These are phyloP conservation scores for Neonectria punicea DNA, from an alignment of 2,329 filamentous ascomycete genomes.

Conservation along the genomic window DNA sequence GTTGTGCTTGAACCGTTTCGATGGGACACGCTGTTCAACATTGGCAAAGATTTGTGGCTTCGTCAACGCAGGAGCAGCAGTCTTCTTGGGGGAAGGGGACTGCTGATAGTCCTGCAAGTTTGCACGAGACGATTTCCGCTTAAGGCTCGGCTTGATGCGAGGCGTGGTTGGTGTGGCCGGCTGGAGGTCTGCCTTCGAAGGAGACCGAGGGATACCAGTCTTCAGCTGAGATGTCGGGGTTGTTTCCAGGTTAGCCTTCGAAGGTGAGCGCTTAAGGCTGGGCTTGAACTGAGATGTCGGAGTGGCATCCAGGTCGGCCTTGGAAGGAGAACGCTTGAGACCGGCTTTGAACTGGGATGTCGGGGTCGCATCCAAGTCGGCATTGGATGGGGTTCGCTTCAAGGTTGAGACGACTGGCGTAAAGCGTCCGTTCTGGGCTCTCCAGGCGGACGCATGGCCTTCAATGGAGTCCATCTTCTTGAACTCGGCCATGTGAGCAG, in stretches of 20 bases:
- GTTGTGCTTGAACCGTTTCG: conserved; percentile 78
- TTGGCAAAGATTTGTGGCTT: conserved; percentile 35
- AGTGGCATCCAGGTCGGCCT: conserved; percentile 67
- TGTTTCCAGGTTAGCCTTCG: conserved; percentile 59
- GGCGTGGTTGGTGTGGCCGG: conserved; percentile 59
- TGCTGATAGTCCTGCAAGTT: conserved; percentile 44
- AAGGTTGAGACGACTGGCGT: conserved; percentile 57
- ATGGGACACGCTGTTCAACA: conserved; percentile 48
- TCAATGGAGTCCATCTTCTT: conserved; percentile 98
- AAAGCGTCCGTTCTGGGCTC: conserved; percentile 64
- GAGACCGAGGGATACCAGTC: conserved; percentile 47
- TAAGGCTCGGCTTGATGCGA: conserved; percentile 50
- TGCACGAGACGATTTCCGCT: conserved; percentile 42
- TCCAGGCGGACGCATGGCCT: conserved; percentile 82
- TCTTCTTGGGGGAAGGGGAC: conserved; percentile 44
- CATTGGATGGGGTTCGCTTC: conserved; percentile 59
- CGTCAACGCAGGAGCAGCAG: conserved; percentile 30
- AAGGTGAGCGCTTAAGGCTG: conserved; percentile 45
- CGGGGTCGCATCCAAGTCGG: conserved; percentile 51
- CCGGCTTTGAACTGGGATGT: conserved; percentile 48
- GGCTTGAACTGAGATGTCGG: conserved; percentile 50
- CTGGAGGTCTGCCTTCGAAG: conserved; percentile 58
- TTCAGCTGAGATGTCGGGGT: conserved; percentile 54
- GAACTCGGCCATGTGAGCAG: conserved; percentile 87
- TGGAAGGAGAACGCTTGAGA: conserved; percentile 62